phyloP scores from a whole-genome alignment of 306 rosid species.

The Datisca glomerata region DNA sequence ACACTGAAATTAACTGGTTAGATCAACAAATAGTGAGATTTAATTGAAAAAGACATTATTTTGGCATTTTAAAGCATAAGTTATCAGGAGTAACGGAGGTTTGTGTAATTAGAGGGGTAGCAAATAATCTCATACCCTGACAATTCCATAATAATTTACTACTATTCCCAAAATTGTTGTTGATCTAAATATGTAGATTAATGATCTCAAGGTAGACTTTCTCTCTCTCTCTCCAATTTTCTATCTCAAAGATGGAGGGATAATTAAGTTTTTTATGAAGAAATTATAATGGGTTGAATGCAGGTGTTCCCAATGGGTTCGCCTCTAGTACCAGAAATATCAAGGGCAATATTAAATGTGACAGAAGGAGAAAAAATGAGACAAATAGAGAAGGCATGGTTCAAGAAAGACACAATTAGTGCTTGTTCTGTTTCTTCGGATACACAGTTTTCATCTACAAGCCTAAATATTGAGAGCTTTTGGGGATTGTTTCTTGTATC shows the following conservation, averaged over 20 bases:
- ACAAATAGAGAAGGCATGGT: conserved; percentile 11
- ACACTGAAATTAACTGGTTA: no score
- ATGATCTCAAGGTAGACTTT: neutral
- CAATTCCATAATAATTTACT: no score
- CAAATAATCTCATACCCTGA: no score
- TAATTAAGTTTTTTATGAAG: neutral
- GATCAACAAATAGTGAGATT: no score
- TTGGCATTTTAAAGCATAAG: no score
- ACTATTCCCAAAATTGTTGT: no score
- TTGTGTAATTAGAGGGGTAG: no score
- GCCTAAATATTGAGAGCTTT: conserved; percentile 22
- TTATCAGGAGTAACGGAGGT: no score
- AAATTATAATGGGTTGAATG: neutral
- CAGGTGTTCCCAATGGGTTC: conserved; percentile 21
- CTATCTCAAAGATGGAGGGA: no score
- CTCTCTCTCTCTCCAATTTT: neutral
- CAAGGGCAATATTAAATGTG: conserved; percentile 11
- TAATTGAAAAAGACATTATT: no score
- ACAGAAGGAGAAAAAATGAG: conserved; percentile 9
- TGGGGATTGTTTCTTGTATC: conserved; percentile 24
- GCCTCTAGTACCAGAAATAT: conserved; percentile 15
- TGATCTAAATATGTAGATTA: no score
- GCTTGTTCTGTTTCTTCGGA: conserved; percentile 6
- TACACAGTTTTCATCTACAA: conserved; percentile 5
- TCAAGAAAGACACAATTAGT: neutral